These are phyloP conservation scores for Trichoderma sp. DNA, from an alignment of 2,329 filamentous ascomycete species.

Conservation along the genomic window DNA sequence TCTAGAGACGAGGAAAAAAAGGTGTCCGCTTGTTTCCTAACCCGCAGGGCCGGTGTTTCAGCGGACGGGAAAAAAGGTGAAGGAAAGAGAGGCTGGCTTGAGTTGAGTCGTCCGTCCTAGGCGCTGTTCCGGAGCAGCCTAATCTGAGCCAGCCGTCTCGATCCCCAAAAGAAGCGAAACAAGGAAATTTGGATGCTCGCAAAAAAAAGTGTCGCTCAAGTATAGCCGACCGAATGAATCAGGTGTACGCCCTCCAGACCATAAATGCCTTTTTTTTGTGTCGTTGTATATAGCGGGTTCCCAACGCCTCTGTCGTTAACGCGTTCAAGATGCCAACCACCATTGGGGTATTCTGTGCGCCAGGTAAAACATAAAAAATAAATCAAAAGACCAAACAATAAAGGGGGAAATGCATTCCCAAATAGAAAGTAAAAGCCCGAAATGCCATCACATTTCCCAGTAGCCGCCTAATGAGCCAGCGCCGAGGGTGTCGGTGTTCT, in stretches of 20 bases:
- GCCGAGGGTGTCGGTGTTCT: constrained; percentile 38
- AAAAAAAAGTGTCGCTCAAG: constrained; percentile 15
- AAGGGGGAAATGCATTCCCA: neutral
- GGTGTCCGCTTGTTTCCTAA: constrained; percentile 2
- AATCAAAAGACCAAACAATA: constrained; percentile 3
- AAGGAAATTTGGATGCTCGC: constrained; percentile 14
- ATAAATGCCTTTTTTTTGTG: constrained; percentile 14
- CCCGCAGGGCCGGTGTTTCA: constrained; percentile 21
- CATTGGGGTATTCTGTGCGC: constrained; percentile 37
- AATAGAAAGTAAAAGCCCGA: constrained; percentile 6
- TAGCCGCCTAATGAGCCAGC: constrained; percentile 35
- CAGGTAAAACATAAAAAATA: constrained; percentile 20
- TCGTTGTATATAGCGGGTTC: constrained; percentile 20
- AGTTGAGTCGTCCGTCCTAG: constrained; percentile 17
- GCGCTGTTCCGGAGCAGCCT: constrained; percentile 17
- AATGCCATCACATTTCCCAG: constrained; percentile 39
- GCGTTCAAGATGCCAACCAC: constrained; percentile 19
- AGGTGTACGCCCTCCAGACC: constrained; percentile 7
- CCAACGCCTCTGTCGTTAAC: constrained; percentile 21
- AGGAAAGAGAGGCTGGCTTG: constrained; percentile 23
- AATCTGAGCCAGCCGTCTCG: neutral
- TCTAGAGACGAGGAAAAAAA: constrained; percentile 11
- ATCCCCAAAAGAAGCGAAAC: constrained; percentile 22
- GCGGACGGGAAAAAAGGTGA: constrained; percentile 21
- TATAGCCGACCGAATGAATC: constrained; percentile 15